Evolutionary conservation across 768 basidiomycete genomes (phyloP), one percentile per base, ranked within the genome.

Genomic region (Leucosporidium creatinivorum): DNA sequence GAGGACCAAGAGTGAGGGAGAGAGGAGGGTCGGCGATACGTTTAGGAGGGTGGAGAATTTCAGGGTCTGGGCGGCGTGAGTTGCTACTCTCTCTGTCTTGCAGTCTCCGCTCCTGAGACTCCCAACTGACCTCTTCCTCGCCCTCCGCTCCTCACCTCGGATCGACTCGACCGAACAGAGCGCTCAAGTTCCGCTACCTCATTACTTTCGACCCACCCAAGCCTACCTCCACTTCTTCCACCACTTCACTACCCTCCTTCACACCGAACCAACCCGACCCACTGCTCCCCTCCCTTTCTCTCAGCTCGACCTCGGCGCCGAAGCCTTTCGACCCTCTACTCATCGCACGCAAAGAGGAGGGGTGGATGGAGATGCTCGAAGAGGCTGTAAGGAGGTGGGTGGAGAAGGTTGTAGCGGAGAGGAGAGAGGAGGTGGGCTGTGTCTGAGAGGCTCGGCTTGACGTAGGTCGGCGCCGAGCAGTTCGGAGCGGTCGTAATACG

Each of bases 1-100:
- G 84, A 82, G 78, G 50, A 39, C 33, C 83, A 81, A 68, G 68
- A 57, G n/a, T 13, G 39, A 44, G 39, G 39, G 39, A 12, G 84
- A 82, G 78, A 51, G n/a, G 26, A 83, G 81, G 67, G 72, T 69
- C 8, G 85, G 86, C 0, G 91, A 89, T 87, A 91, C 91, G 25
- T 93, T 91, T 76, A 80, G 92, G 67, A 79, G 91, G 64, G 89
- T 86, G 2, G 92, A 93, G 77, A 94, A 93, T 76, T 79, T 94
- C 33, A 81, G 89, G 30, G 77, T 91, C 26, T 93, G 89, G 87
- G 86, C 85, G 54, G 91, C 88, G 89, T 91, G 75, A 61, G 87
- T 84, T 28, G 15, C 1, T 26, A 54, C 6, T 44, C 59, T 13
- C 26, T 48, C 23, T 28, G 39, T 36, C 25, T 63, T 49, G 13